Evolutionary conservation across 805 yeast species (phyloP), one percentile per base, ranked within the genome.

Genomic region (Starmerella etchellsii): DNA sequence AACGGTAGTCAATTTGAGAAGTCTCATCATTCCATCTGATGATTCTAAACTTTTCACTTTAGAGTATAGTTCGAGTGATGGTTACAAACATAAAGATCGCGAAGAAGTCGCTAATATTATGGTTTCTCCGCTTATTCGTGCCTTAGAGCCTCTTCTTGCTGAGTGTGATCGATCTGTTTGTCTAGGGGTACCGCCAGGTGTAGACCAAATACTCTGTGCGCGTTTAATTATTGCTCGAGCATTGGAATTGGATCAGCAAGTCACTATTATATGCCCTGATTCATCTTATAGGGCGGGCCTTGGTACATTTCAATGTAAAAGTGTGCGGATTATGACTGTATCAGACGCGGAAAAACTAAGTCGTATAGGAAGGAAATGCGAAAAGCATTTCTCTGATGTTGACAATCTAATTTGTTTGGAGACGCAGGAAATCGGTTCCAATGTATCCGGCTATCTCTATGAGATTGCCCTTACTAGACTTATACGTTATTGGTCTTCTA

Each of bases 341-440:
- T 6, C 9, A 16, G 18, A 20, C 7, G 32, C 32, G 2, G 48
- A 33, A 21, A 21, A 29, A n/a, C 3, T 27, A 14, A 33, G 42
- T 4, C 39, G 44, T 2, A 3, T 16, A 1, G 20, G 7, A 14
- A 4, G 24, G 10, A 18, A n/a, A 1, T 14, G 39, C 3, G n/a
- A 25, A 3, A 6, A 15, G 5, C 13, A 9, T 1, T 65, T 88
- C 4, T 83, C 78, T 44, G 56, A 71, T 0, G 71, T 88, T 24
- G 84, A 75, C 34, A 56, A 83, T 25, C 53, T 84, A 2, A 70
- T 91, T 37, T 74, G 73, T 29, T 95, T 83, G 57, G 84, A 83
- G 53, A 60, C 73, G 15, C 95, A 88, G 50, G 52, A 60, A 25
- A 57, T 87, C 16, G 83, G 85, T 1, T 78, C 79, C 0, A 36